A percentile compares a stretch with the other conserved stretches of the same genome.
Evolutionary conservation across 805 yeast species (phyloP).

Genomic region (Ogataea angusta): DNA sequence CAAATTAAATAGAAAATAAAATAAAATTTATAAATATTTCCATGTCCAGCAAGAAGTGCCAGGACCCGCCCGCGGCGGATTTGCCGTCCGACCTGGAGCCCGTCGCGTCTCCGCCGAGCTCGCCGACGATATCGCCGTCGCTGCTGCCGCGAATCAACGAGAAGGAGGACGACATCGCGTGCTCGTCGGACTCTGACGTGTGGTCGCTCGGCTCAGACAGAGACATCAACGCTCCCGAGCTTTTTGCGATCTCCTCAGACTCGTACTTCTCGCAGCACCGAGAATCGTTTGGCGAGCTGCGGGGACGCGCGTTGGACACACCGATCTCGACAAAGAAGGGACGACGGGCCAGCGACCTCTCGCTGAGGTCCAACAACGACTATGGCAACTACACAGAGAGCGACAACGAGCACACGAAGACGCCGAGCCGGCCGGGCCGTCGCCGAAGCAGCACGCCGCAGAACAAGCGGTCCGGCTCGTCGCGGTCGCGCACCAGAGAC

Average conservation of each 20-base stretch:
- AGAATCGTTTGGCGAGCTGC: constrained; percentile 24
- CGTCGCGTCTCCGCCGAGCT: constrained; percentile 7
- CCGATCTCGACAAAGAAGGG: constrained; percentile 10
- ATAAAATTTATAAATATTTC: not conserved
- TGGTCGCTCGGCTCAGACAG: constrained; percentile 28
- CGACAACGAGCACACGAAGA: constrained; percentile 22
- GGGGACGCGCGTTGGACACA: constrained; percentile 22
- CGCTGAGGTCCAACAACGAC: constrained; percentile 23
- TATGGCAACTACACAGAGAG: constrained; percentile 19
- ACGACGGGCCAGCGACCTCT: constrained; percentile 29
- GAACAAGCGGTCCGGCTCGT: constrained; percentile 16
- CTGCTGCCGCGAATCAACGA: constrained; percentile 26
- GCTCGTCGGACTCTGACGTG: constrained; percentile 31
- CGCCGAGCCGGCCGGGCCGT: constrained; percentile 18
- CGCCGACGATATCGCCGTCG: constrained; percentile 33
- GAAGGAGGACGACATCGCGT: constrained; percentile 31
- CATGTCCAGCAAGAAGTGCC: constrained; percentile 4
- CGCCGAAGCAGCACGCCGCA: constrained; percentile 18
- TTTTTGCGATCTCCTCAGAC: constrained; percentile 30
- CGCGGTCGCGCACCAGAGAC: constrained; percentile 19
- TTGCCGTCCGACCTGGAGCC: constrained; percentile 20
- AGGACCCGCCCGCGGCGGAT: constrained; percentile 11
- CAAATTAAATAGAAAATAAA: not conserved
- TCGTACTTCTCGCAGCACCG: constrained; percentile 34
- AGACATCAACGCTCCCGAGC: constrained; percentile 12